Percentiles rank a stretch among this genome's conserved stretches.
Conservation (phyloP, 345 rosid genomes). For the rapeseed (Brassica napus) region DNA sequence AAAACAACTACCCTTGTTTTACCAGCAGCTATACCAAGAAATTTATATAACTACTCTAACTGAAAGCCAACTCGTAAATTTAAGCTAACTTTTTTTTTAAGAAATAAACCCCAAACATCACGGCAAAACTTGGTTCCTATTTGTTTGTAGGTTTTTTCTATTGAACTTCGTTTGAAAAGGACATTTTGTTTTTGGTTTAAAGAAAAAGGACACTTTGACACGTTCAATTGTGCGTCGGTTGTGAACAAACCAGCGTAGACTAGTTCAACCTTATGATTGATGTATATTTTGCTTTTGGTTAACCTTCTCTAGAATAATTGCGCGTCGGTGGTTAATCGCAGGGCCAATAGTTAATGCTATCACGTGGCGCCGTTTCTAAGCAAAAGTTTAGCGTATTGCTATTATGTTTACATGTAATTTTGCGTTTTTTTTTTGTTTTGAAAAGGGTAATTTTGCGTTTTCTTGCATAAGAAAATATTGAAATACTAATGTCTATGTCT, state of each 20-base stretch:
- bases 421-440: background rate
- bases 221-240: conserved; percentile 29
- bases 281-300: conserved; percentile 1
- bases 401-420: background rate
- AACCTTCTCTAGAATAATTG: background rate
- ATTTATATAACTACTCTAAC: background rate
- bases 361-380: background rate
- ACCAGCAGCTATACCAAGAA: background rate
- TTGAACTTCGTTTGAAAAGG: conserved; percentile 14
- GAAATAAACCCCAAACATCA: conserved; percentile 16
- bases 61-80: background rate
- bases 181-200: background rate
- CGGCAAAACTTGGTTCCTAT: conserved; percentile 4
- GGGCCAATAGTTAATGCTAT: background rate
- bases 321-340: background rate
- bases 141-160: conserved; percentile 1
- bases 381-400: background rate
- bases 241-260: conserved; percentile 27
- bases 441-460: background rate
- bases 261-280: conserved; percentile 9
- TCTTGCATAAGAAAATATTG: background rate
- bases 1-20: background rate
- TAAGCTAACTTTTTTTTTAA: background rate
- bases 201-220: conserved; percentile 20
- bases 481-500: no score